A percentile compares a stretch with the other conserved stretches of the same genome.
Evolutionary conservation across 1,284 basidiomycete species (phyloP).

Genomic region (Leccinum holopus): DNA sequence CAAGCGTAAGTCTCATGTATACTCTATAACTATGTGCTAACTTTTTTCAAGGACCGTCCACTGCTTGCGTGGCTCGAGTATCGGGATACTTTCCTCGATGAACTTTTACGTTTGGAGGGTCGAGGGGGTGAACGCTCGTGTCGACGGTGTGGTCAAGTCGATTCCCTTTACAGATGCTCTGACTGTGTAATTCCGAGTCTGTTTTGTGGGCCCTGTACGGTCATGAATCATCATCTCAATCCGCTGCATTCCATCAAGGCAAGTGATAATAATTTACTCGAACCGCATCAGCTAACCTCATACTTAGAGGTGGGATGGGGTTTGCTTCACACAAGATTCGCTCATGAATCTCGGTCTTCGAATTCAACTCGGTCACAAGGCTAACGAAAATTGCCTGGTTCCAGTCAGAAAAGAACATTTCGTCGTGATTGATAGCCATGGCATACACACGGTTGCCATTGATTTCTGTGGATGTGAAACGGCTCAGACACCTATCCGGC

Average conservation of each 20-base stretch:
- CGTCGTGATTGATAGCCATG: neutral
- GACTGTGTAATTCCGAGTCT: neutral
- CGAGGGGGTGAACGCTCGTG: neutral
- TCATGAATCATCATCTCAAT: neutral
- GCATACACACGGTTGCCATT: neutral
- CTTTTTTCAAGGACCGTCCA: neutral
- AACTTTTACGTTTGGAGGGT: neutral
- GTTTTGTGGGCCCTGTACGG: neutral
- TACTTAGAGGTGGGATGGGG: neutral
- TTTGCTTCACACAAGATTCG: neutral
- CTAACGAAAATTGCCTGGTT: neutral
- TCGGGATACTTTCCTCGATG: neutral
- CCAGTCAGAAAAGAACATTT: neutral
- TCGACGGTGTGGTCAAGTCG: neutral
- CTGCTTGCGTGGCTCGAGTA: neutral
- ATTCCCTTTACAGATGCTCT: neutral
- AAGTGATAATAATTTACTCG: neutral
- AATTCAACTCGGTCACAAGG: neutral
- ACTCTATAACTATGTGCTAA: neutral
- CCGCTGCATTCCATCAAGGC: neutral
- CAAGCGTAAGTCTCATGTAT: neutral
- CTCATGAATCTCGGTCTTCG: neutral
- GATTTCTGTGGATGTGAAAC: neutral
- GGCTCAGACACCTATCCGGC: neutral
- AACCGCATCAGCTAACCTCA: neutral